These are phyloP conservation scores for Candida argentea DNA, from an alignment of 805 yeast species.

Conservation along the genomic window DNA sequence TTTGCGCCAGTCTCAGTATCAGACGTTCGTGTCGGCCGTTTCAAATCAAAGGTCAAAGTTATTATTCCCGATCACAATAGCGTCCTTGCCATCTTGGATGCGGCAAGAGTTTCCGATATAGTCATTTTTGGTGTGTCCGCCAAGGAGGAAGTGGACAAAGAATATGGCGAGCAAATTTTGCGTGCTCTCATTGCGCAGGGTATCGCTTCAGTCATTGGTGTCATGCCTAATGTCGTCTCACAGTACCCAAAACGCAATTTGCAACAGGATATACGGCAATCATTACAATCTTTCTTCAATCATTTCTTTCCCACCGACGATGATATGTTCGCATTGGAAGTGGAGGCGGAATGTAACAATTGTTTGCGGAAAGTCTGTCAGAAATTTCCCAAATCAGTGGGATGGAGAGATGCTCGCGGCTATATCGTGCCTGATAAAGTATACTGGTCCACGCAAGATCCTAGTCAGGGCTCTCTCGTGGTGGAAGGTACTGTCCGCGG, in stretches of 20 bases:
- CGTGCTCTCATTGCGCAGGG: slow-evolving; percentile 91
- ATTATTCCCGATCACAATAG: slow-evolving; percentile 61
- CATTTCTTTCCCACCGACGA: slow-evolving; percentile 58
- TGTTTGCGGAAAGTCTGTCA: slow-evolving; percentile 73
- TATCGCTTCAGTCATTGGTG: slow-evolving; percentile 71
- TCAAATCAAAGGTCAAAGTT: slow-evolving; percentile 66
- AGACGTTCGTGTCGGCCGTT: slow-evolving; percentile 47
- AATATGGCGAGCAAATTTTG: slow-evolving; percentile 79
- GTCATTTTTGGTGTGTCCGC: slow-evolving; percentile 89
- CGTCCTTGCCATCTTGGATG: slow-evolving; percentile 66
- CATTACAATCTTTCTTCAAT: slow-evolving; percentile 29
- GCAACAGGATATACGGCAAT: slow-evolving; percentile 50
- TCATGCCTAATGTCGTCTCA: slow-evolving; percentile 60
- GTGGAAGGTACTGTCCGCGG: slow-evolving; percentile 87
- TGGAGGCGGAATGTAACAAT: slow-evolving; percentile 57
- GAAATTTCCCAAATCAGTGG: slow-evolving; percentile 71
- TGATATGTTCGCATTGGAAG: slow-evolving; percentile 63
- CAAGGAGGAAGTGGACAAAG: slow-evolving; percentile 65
- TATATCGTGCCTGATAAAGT: slow-evolving; percentile 70
- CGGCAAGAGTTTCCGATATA: slow-evolving; percentile 82
- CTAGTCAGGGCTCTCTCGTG: slow-evolving; percentile 31
- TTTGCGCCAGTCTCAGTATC: slow-evolving; percentile 39
- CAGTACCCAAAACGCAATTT: slow-evolving; percentile 66
- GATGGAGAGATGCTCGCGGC: slow-evolving; percentile 92
- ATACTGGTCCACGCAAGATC: slow-evolving; percentile 24